Evolutionary conservation across 805 yeast genomes (phyloP).

Genomic region (Kazachstania psychrophila): DNA sequence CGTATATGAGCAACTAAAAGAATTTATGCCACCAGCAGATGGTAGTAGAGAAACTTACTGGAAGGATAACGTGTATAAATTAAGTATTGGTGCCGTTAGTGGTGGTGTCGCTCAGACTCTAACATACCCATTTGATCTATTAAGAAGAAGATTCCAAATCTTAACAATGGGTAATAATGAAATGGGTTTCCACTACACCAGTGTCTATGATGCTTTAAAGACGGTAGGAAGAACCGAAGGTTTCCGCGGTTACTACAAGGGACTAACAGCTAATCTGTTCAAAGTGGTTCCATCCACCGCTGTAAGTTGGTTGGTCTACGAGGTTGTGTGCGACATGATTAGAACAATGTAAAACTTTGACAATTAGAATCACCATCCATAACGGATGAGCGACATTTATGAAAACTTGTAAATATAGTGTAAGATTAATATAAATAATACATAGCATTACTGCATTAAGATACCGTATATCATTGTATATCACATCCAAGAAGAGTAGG

Average conservation of each 20-base stretch:
- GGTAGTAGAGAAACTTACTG: slow-evolving; percentile 16
- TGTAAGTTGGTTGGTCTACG: slow-evolving; percentile 84
- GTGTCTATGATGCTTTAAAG: slow-evolving; percentile 63
- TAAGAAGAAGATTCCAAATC: slow-evolving; percentile 86
- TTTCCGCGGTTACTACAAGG: slow-evolving; percentile 69
- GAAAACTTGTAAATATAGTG: no score
- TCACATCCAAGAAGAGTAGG: no score
- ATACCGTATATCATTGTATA: no score
- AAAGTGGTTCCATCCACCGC: slow-evolving; percentile 94
- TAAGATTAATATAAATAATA: no score
- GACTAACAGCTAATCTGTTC: slow-evolving; percentile 67
- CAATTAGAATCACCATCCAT: no score
- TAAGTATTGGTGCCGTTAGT: slow-evolving; percentile 72
- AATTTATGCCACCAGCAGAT: slow-evolving; percentile 32
- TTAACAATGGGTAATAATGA: slow-evolving; percentile 63
- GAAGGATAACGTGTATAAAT: slow-evolving; percentile 39
- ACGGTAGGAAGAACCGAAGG: slow-evolving; percentile 69
- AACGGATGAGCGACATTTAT: no score
- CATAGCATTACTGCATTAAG: no score
- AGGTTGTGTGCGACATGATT: slow-evolving; percentile 36
- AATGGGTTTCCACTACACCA: slow-evolving; percentile 73
- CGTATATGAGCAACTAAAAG: slow-evolving; percentile 74
- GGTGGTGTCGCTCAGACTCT: slow-evolving; percentile 87
- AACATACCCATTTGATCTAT: slow-evolving; percentile 84
- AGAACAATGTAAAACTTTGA: background rate